Evolutionary conservation across 805 yeast species (phyloP), one percentile per base, ranked within the genome.

Genomic region (Peterozyma toletana): DNA sequence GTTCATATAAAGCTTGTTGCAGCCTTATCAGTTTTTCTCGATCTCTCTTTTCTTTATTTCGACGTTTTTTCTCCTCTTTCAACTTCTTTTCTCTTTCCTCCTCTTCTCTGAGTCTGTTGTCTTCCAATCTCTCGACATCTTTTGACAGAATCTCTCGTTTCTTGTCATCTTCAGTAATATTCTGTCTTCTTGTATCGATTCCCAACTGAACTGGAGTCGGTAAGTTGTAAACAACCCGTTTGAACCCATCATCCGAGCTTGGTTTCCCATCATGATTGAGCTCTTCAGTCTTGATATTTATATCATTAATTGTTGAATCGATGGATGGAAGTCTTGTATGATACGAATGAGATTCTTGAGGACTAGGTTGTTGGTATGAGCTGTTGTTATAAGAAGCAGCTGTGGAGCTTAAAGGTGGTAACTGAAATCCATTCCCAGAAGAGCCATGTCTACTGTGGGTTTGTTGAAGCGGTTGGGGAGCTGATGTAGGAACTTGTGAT

Each of bases 181-280:
- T 49, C 33, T 52, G 55, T 37, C 51, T 49, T 33, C 56, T 41
- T 16, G 42, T 39, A 38, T 52, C 56, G 11, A 47, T 43, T 11
- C 53, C 54, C 29, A 48, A 36, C 14, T 50, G 51, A 9, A 54
- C 45, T 4, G 55, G 53, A 1, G 56, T 41, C 3, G 54, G 54
- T 30, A 53, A 42, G 34, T 40, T 43, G 27, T 37, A 29, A 43
- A 41, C 38, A 34, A 43, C 21, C 27, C 43, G 31, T 29, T 40
- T 30, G 15, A 35, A 34, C 13, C 38, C 45, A n/a, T 33, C 29
- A n/a, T 41, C 27, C 27, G 7, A 21, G 7, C 27, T 21, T 21
- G 27, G 39, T 14, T 39, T 14, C 18, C 30, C 37, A 39, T 30
- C 39, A 11, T 14, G 35, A 35, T 41, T 42, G n/a, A n/a, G 38